Conservation (phyloP, 306 rosid species). For the Trifolium repens region DNA sequence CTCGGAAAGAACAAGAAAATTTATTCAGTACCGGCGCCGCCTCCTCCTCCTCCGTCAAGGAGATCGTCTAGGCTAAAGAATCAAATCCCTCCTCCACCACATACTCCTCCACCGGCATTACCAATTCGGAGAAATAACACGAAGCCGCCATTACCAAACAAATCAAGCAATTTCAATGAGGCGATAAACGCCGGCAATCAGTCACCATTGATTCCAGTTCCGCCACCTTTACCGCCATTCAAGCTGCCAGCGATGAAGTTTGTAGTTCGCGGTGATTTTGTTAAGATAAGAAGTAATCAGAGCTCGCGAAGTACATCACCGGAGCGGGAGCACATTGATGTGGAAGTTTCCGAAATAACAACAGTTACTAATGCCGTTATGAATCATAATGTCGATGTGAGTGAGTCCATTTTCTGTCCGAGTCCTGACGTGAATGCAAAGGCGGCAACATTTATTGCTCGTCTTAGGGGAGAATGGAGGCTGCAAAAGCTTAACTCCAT, state of each 20-base stretch:
- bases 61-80: slow-evolving; percentile 48
- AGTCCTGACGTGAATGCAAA: slow-evolving; percentile 84
- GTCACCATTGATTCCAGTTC: slow-evolving; percentile 61
- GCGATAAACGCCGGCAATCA: slow-evolving; percentile 46
- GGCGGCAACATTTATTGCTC: slow-evolving; percentile 53
- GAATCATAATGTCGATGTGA: slow-evolving; percentile 41
- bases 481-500: slow-evolving; percentile 53
- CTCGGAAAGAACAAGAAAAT: slow-evolving; percentile 62
- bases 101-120: slow-evolving; percentile 25
- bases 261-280: slow-evolving; percentile 57
- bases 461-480: slow-evolving; percentile 51
- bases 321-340: slow-evolving; percentile 49
- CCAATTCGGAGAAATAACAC: slow-evolving; percentile 25
- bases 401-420: slow-evolving; percentile 63
- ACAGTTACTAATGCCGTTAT: background rate
- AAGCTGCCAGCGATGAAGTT: slow-evolving; percentile 57
- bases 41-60: slow-evolving; percentile 54
- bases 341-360: slow-evolving; percentile 28
- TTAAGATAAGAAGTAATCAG: slow-evolving; percentile 58
- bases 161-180: slow-evolving; percentile 38
- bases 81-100: slow-evolving; percentile 45
- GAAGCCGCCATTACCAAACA: slow-evolving; percentile 72
- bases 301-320: slow-evolving; percentile 77
- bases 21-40: slow-evolving; percentile 57
- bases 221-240: slow-evolving; percentile 74